Evolutionary conservation across 2,329 filamentous ascomycete genomes (phyloP), one percentile per base, ranked within the genome.

Genomic region (Pseudogymnoascus verrucosus): DNA sequence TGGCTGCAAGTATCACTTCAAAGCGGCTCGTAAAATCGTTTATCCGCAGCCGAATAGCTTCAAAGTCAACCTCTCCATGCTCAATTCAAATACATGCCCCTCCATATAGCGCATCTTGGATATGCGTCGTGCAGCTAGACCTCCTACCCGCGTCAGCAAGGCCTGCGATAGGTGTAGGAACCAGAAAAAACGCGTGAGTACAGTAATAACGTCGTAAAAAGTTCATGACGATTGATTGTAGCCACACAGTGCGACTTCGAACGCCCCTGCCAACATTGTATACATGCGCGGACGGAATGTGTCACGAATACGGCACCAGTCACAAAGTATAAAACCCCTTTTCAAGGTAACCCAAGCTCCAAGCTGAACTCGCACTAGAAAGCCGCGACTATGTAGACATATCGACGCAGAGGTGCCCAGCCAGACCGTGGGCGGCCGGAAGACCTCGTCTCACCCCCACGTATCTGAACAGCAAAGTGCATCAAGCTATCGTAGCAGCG

Each of bases 241-340:
- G 21, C 39, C 16, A 62, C 14, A 26, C 57, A 75, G 73, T 76
- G 74, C 61, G 74, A 76, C 60, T 66, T 65, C 4, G 73, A 69
- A 54, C 67, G 74, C 1, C 73, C 74, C 60, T 76, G 74, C 65
- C 71, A 72, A 2, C 66, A 74, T 1, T 76, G 74, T 65, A 60
- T 71, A 6, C 68, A 73, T 57, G 71, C 73, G 14, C 70, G 72
- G 23, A 67, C 67, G 1, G 66, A 70, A 21, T 69, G 70, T 37
- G 65, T 61, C 7, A 8, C 61, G 6, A 64, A 65, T 8, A 64
- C 28, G 37, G 59, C 51, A 14, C 62, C 40, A 31, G n/a, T 34
- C 28, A 66, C 57, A n/a, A 67, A 64, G 70, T 65, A 6, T 10
- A 31, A 42, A 67, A 14, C 36, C 68, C n/a, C 1, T 66, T 69